These are phyloP conservation scores for Rasamsonia emersonii DNA, from an alignment of 2,329 filamentous ascomycete species.

Conservation along the genomic window DNA sequence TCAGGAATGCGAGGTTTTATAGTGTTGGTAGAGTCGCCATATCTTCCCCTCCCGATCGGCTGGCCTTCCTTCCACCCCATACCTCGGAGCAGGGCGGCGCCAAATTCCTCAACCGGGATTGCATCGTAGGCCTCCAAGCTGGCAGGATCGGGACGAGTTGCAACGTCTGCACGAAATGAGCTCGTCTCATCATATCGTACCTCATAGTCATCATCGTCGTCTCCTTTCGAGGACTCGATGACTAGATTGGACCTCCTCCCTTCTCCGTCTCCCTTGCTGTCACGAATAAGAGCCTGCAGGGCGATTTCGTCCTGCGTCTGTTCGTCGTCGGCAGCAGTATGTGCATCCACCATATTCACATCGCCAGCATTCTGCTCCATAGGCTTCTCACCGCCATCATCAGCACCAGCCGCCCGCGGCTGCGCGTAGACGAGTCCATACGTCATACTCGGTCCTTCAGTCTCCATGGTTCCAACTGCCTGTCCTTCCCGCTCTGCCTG, in stretches of 20 bases:
- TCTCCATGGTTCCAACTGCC: conserved; percentile 33
- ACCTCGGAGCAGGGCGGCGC: conserved; percentile 76
- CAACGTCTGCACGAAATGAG: conserved; percentile 61
- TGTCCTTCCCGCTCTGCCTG: conserved; percentile 30
- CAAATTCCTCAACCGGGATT: conserved; percentile 90
- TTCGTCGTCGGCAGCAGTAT: conserved; percentile 15
- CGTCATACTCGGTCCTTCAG: conserved; percentile 43
- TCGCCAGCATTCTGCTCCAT: conserved; percentile 16
- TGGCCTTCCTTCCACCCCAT: conserved; percentile 87
- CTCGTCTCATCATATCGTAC: conserved; percentile 38
- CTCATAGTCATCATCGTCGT: conserved; percentile 15
- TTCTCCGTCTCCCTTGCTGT: conserved; percentile 36
- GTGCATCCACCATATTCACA: conserved; percentile 20
- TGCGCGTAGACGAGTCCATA: conserved; percentile 48
- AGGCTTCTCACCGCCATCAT: conserved; percentile 10
- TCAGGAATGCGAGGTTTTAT: conserved; percentile 58
- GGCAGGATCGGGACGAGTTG: conserved; percentile 63
- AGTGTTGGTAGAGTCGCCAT: conserved; percentile 30
- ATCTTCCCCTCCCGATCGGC: conserved; percentile 47
- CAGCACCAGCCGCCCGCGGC: conserved; percentile 2
- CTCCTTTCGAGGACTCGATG: conserved; percentile 36
- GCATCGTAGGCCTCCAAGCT: conserved; percentile 77
- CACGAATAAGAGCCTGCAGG: conserved; percentile 57
- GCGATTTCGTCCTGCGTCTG: conserved; percentile 54
- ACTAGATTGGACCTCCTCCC: conserved; percentile 41